Percentiles rank a stretch among this genome's conserved stretches.
phyloP scores from a whole-genome alignment of 106 monocot genomes.

The Dendrobium nobile region DNA sequence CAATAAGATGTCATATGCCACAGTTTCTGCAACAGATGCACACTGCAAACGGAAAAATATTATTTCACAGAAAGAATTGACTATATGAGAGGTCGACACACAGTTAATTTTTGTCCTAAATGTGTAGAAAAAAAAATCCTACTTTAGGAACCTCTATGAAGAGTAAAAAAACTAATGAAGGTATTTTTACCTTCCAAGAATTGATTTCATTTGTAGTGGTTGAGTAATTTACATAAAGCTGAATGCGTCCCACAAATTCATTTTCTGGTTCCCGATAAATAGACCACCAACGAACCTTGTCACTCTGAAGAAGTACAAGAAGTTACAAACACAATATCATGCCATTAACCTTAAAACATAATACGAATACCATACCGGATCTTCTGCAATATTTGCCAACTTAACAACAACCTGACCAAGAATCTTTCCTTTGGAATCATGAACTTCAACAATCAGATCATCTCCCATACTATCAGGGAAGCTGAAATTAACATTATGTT shows the following conservation, averaged over 20 bases:
- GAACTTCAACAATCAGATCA: conserved; percentile 83
- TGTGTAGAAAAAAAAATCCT: background rate
- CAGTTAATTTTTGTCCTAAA: background rate
- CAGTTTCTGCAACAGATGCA: conserved; percentile 93
- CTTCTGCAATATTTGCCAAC: conserved; percentile 70
- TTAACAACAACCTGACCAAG: conserved; percentile 71
- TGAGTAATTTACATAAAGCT: conserved; percentile 64
- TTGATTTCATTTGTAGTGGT: conserved; percentile 57
- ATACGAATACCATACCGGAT: conserved; percentile 42
- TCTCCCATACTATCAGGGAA: conserved; percentile 94
- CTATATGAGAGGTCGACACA: background rate
- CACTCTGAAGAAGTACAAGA: conserved; percentile 34
- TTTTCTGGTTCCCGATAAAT: conserved; percentile 83
- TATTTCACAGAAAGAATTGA: background rate
- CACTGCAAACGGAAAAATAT: conserved; percentile 39
- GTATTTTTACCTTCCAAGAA: conserved; percentile 42
- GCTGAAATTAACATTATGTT: conserved; percentile 23
- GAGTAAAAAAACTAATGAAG: background rate
- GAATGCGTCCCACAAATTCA: conserved; percentile 79
- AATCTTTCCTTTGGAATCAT: conserved; percentile 72
- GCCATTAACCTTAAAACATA: background rate
- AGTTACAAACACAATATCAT: background rate
- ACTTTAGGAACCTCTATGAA: background rate
- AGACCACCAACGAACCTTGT: conserved; percentile 88
- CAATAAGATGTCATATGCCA: conserved; percentile 83